phyloP scores from a whole-genome alignment of 345 rosid genomes.

The Populus euphratica region DNA sequence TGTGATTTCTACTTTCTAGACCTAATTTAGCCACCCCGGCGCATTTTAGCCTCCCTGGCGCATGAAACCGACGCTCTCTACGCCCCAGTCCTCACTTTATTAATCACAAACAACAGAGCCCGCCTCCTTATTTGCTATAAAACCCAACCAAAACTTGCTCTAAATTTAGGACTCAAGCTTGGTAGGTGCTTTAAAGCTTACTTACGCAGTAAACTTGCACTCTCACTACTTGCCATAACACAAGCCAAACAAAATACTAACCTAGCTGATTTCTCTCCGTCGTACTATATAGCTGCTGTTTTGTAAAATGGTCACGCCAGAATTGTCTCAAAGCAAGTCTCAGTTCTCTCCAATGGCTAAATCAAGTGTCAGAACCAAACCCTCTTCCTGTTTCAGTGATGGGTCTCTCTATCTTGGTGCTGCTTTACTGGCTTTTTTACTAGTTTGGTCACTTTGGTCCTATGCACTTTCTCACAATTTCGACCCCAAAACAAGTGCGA shows the following conservation, averaged over 20 bases:
- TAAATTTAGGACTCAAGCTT: no score
- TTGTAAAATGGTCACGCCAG: constrained; percentile 7
- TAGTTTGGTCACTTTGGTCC: constrained; percentile 69
- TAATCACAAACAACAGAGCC: no score
- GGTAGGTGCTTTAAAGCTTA: no score
- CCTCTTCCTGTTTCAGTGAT: constrained; percentile 37
- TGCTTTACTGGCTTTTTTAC: constrained; percentile 52
- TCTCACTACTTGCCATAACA: no score
- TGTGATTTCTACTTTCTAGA: no score
- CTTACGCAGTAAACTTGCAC: no score
- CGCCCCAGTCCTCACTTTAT: no score
- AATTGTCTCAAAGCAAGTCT: not conserved
- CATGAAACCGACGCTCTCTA: constrained; percentile 12
- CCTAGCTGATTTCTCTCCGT: not conserved
- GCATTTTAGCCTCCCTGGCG: constrained; percentile 29
- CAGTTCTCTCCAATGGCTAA: constrained; percentile 22
- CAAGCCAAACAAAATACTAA: not conserved
- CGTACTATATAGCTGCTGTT: no score
- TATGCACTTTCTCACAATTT: constrained; percentile 25
- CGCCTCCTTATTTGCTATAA: not conserved
- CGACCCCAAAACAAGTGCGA: constrained; percentile 6
- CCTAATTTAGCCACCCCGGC: not conserved
- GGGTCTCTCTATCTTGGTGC: constrained; percentile 57
- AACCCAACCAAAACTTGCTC: not conserved
- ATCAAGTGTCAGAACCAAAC: constrained; percentile 25